Percentiles rank a stretch among this genome's conserved stretches.
These are phyloP conservation scores for Clarireedia sp. DNA, from an alignment of 2,329 filamentous ascomycete genomes.

Conservation along the genomic window DNA sequence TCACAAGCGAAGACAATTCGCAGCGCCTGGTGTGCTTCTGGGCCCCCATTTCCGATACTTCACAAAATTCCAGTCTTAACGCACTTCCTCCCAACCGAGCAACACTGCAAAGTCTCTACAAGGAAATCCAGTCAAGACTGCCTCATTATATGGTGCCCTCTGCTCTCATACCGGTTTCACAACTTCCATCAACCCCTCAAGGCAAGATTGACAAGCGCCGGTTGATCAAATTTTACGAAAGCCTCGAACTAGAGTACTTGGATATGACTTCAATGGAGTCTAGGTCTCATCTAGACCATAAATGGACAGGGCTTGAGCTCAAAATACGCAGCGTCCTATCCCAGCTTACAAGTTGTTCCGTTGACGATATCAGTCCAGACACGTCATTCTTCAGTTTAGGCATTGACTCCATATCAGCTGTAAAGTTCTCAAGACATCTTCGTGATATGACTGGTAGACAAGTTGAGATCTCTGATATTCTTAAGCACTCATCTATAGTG, in stretches of 20 bases:
- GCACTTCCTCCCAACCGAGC: conserved; percentile 32
- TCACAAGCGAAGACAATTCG: conserved; percentile 33
- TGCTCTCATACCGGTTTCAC: conserved; percentile 60
- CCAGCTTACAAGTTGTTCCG: conserved; percentile 28
- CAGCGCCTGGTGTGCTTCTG: conserved; percentile 64
- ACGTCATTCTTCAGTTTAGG: conserved; percentile 73
- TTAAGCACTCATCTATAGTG: conserved; percentile 60
- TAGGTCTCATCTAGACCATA: conserved; percentile 16
- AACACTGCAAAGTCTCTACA: conserved; percentile 42
- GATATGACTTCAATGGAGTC: conserved; percentile 25
- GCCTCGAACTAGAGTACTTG: conserved; percentile 40
- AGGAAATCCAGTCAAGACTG: conserved; percentile 46
- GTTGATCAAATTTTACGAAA: conserved; percentile 42
- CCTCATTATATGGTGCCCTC: conserved; percentile 75
- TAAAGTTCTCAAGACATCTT: conserved; percentile 56
- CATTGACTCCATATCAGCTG: conserved; percentile 76
- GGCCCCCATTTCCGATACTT: conserved; percentile 35
- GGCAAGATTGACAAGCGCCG: conserved; percentile 62
- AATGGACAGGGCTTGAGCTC: conserved; percentile 48
- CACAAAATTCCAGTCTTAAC: neutral
- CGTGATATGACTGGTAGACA: conserved; percentile 37
- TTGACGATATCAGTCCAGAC: conserved; percentile 46
- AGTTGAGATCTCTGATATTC: conserved; percentile 58
- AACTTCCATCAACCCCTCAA: conserved; percentile 63
- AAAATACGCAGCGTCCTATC: conserved; percentile 40